These are phyloP conservation scores for Teunomyces barrocoloradensis DNA, from an alignment of 805 yeast genomes.

Conservation along the genomic window DNA sequence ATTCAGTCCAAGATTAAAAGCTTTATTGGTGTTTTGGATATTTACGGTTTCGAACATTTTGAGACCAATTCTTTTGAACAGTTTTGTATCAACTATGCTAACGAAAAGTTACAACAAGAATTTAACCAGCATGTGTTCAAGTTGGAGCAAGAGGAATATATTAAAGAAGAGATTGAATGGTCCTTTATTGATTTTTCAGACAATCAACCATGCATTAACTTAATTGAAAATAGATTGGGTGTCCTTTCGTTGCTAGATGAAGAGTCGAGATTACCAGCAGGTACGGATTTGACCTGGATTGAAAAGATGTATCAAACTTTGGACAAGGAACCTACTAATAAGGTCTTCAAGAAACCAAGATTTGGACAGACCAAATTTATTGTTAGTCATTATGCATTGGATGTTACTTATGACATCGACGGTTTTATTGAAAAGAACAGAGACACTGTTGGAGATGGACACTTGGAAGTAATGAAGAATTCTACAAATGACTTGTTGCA, in stretches of 20 bases:
- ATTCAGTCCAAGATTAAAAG: constrained; percentile 57
- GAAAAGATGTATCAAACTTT: constrained; percentile 85
- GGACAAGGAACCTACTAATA: constrained; percentile 70
- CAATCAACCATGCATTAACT: constrained; percentile 92
- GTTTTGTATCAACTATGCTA: constrained; percentile 95
- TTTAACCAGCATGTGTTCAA: constrained; percentile 97
- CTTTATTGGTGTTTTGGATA: constrained; percentile 95
- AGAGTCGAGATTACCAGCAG: constrained; percentile 92
- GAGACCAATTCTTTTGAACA: constrained; percentile 94
- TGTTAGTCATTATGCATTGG: constrained; percentile 91
- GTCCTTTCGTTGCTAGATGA: constrained; percentile 86
- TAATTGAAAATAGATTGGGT: constrained; percentile 88
- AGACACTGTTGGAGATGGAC: constrained; percentile 96
- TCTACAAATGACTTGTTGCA: constrained; percentile 65
- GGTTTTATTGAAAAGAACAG: constrained; percentile 97
- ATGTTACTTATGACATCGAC: constrained; percentile 86
- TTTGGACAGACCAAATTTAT: constrained; percentile 90
- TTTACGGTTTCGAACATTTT: constrained; percentile 96
- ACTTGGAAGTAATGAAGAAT: constrained; percentile 74
- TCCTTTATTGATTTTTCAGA: constrained; percentile 93
- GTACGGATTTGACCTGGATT: constrained; percentile 89
- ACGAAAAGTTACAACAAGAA: constrained; percentile 95
- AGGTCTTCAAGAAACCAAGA: constrained; percentile 87
- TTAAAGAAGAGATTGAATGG: constrained; percentile 93
- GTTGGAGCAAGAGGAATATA: constrained; percentile 93